These are phyloP conservation scores for Triticum timopheevii DNA, from an alignment of 176 grass and related monocot species.

Conservation along the genomic window DNA sequence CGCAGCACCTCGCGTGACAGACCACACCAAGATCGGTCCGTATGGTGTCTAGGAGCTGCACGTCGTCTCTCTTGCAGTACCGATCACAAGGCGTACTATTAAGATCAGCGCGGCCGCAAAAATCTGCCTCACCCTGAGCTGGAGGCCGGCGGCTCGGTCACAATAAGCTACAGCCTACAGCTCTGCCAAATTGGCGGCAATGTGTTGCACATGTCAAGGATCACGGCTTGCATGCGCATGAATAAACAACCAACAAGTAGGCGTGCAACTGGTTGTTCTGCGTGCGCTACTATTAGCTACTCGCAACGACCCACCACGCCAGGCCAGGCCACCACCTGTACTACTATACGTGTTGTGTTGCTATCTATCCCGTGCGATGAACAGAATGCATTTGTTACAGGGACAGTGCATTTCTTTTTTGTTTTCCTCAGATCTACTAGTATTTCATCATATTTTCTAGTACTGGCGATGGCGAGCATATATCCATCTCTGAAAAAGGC, in stretches of 20 bases:
- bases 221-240: slow-evolving; percentile 18
- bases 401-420: neutral
- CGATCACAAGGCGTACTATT: neutral
- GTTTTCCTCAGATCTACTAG: neutral
- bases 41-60: neutral
- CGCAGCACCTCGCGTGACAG: too few species aligned
- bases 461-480: neutral
- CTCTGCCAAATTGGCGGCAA: slow-evolving; percentile 1
- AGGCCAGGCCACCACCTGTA: neutral
- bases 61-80: neutral
- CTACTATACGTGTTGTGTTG: neutral
- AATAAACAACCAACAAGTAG: slow-evolving; percentile 5
- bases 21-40: too few species aligned
- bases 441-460: neutral
- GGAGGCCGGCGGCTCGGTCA: neutral
- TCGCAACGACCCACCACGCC: neutral
- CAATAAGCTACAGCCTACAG: neutral
- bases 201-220: slow-evolving; percentile 34
- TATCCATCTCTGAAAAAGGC: neutral
- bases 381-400: neutral
- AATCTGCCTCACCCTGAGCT: neutral
- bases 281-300: neutral
- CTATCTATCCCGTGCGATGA: neutral
- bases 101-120: too few species aligned
- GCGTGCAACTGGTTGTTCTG: neutral